A percentile compares a stretch with the other conserved stretches of the same genome.
Conservation (phyloP, 2,329 filamentous ascomycete genomes). For the Pseudogymnoascus sp. region DNA sequence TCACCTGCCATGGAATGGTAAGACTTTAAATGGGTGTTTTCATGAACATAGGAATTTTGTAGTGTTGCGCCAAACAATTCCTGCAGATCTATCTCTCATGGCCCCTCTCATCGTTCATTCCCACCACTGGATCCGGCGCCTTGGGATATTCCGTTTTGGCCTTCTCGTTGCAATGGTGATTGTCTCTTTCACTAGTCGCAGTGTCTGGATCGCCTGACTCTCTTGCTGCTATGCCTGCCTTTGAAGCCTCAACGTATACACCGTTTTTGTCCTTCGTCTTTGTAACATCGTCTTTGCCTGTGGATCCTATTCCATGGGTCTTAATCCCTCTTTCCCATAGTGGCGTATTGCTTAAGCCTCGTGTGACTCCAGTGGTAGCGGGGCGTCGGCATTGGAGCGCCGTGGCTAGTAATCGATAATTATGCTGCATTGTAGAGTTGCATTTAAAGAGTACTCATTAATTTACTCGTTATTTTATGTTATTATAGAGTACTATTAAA, state of each 20-base stretch:
- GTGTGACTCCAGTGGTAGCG: not conserved
- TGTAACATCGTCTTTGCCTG: conserved; percentile 4
- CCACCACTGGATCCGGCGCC: conserved; percentile 43
- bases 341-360: not conserved
- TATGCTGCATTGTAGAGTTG: not conserved
- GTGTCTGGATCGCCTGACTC: conserved; percentile 11
- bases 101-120: conserved; percentile 46
- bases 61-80: conserved; percentile 10
- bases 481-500: not conserved
- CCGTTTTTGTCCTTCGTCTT: not conserved
- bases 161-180: conserved; percentile 27
- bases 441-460: not conserved
- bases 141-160: conserved; percentile 41
- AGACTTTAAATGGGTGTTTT: conserved; percentile 10
- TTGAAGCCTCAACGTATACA: not conserved
- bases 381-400: not conserved
- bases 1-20: conserved; percentile 5
- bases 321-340: not conserved
- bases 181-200: conserved; percentile 14
- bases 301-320: not conserved
- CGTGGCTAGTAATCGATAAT: not conserved
- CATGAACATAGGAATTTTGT: conserved; percentile 1
- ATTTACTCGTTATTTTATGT: not conserved
- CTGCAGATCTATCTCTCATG: conserved; percentile 26
- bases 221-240: conserved; percentile 6